Evolutionary conservation across 371 early-diverging fungal genomes (phyloP).

Genomic region (Apophysomyces elegans): DNA sequence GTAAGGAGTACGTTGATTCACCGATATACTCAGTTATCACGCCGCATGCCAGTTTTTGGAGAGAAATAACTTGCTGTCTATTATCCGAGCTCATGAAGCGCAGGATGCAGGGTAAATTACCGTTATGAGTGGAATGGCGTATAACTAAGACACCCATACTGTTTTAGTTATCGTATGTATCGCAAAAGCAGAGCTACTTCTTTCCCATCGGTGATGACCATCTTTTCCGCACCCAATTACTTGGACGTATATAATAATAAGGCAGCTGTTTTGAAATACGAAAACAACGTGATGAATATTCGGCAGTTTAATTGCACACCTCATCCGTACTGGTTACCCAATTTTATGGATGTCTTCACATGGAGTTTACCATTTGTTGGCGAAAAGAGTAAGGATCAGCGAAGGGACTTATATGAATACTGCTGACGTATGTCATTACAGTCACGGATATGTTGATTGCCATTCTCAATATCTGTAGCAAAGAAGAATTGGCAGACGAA

Average conservation of each 20-base stretch:
- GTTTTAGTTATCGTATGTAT: conserved; percentile 85
- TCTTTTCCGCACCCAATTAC: conserved; percentile 98
- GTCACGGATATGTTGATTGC: conserved; percentile 95
- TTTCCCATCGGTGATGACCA: conserved; percentile 96
- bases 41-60: conserved; percentile 94
- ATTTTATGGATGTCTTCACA: conserved; percentile 97
- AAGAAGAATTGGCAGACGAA: conserved; percentile 70
- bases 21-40: conserved; percentile 65
- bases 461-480: conserved; percentile 89
- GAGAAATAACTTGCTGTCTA: conserved; percentile 88
- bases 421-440: conserved; percentile 26
- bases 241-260: conserved; percentile 98
- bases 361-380: conserved; percentile 99
- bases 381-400: conserved; percentile 81
- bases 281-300: conserved; percentile 97
- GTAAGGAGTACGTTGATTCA: neutral
- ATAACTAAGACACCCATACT: conserved; percentile 17
- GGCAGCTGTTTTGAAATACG: conserved; percentile 96
- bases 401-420: no score
- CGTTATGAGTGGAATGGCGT: neutral
- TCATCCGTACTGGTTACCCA: conserved; percentile 97
- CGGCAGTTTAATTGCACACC: conserved; percentile 86
- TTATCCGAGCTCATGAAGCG: conserved; percentile 98
- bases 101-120: conserved; percentile 85
- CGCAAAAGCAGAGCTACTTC: conserved; percentile 90